Evolutionary conservation across 768 basidiomycete genomes (phyloP).

Genomic region (Lyophyllum atratum): DNA sequence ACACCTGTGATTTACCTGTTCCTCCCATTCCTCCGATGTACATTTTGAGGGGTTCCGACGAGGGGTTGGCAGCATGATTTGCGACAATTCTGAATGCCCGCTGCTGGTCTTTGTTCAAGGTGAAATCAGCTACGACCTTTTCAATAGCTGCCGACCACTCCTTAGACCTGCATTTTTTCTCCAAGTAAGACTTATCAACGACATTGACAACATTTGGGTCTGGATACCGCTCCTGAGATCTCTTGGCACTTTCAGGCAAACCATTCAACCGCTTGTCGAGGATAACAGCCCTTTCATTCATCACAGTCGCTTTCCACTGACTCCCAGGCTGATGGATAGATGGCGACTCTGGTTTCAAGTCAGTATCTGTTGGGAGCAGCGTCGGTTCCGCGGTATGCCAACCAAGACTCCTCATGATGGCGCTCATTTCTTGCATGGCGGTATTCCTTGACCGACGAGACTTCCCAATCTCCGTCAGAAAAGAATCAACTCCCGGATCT

Average conservation of each 20-base stretch:
- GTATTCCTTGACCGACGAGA: background rate
- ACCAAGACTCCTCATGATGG: background rate
- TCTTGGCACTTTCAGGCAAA: background rate
- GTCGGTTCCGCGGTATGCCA: background rate
- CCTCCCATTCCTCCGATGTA: constrained; percentile 35
- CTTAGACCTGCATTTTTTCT: background rate
- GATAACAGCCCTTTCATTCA: background rate
- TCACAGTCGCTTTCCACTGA: background rate
- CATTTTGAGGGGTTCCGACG: constrained; percentile 23
- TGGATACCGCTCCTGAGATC: background rate
- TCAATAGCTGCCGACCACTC: background rate
- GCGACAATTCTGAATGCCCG: constrained; percentile 18
- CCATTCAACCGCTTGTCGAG: background rate
- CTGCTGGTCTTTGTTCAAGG: constrained; percentile 9
- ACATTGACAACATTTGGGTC: background rate
- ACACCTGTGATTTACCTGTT: constrained; percentile 30
- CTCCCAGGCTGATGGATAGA: background rate
- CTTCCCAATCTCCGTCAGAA: background rate
- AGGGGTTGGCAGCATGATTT: constrained; percentile 12
- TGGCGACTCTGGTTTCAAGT: background rate
- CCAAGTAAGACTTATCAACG: background rate
- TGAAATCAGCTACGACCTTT: background rate
- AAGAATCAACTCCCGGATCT: background rate
- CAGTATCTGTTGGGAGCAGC: background rate
- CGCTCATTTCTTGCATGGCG: background rate